phyloP scores from a whole-genome alignment of 352 stramenopile genomes.

The Phytophthora chlamydospora region DNA sequence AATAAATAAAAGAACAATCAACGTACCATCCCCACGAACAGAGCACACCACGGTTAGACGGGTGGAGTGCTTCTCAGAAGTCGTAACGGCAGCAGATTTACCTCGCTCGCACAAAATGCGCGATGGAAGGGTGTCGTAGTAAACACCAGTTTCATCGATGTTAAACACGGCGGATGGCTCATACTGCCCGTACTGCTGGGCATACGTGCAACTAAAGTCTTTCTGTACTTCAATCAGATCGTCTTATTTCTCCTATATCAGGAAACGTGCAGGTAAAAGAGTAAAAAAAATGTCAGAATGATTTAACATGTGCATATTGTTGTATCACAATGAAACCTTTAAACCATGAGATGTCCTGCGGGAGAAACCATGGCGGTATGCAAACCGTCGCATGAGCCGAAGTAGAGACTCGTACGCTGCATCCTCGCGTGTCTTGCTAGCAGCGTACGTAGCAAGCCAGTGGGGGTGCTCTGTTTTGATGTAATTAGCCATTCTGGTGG shows the following conservation, averaged over 20 bases:
- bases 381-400: background rate
- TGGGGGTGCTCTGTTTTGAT: no score
- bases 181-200: no score
- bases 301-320: no score
- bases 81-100: background rate
- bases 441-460: no score
- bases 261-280: no score
- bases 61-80: slow-evolving; percentile 1
- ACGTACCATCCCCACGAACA: background rate
- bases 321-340: background rate
- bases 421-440: no score
- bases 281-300: no score
- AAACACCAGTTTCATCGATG: slow-evolving; percentile 9
- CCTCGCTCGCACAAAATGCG: background rate
- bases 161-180: background rate
- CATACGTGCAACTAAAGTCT: no score
- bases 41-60: background rate
- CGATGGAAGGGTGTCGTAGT: slow-evolving; percentile 3
- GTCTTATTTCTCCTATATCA: no score
- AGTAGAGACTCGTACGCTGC: background rate
- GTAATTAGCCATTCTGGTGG: no score
- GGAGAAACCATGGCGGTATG: slow-evolving; percentile 1
- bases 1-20: no score
- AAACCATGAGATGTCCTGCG: background rate
- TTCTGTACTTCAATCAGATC: no score